Evolutionary conservation across 371 early-diverging fungal genomes (phyloP), one percentile per base, ranked within the genome.

Genomic region (Zancudomyces culisetae): DNA sequence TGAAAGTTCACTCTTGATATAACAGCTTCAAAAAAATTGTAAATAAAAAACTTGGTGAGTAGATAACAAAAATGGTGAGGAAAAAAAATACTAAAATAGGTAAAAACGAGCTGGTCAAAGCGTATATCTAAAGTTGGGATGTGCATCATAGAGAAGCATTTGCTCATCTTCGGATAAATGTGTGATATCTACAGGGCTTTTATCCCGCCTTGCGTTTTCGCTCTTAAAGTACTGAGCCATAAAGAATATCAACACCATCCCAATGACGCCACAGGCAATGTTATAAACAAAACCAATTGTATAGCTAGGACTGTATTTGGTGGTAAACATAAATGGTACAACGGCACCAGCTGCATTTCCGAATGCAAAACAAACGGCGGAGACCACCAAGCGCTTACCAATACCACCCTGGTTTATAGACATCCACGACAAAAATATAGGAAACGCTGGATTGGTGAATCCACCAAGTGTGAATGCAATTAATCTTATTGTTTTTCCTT

Each of bases 61-160:
- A n/a, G n/a, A n/a, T n/a, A n/a, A n/a, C n/a, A n/a, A n/a, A n/a
- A n/a, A n/a, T n/a, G n/a, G n/a, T n/a, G n/a, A n/a, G n/a, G n/a
- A n/a, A n/a, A n/a, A n/a, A n/a, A n/a, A n/a, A n/a, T n/a, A n/a
- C n/a, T n/a, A n/a, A n/a, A n/a, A n/a, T n/a, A n/a, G n/a, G n/a
- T n/a, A n/a, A 40, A n/a, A 40, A 40, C 40, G n/a, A 13, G 13
- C 13, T 40, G 40, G 40, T 40, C 40, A 40, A 0, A 58, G 55
- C 19, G 42, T 23, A 28, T 46, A 3, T 47, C 52, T 52, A 26
- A 52, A 52, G 22, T 52, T 49, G 2, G 13, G 51, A 12, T 52
- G 52, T 22, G 13, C 19, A 46, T 46, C 46, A 46, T 43, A 46
- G 27, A 46, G 43, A 20, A 13, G 13, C 27, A 13, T 13, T 19